Percentiles rank a stretch among this genome's conserved stretches.
These are phyloP conservation scores for Emmonsia crescens DNA, from an alignment of 2,329 filamentous ascomycete genomes.

Conservation along the genomic window DNA sequence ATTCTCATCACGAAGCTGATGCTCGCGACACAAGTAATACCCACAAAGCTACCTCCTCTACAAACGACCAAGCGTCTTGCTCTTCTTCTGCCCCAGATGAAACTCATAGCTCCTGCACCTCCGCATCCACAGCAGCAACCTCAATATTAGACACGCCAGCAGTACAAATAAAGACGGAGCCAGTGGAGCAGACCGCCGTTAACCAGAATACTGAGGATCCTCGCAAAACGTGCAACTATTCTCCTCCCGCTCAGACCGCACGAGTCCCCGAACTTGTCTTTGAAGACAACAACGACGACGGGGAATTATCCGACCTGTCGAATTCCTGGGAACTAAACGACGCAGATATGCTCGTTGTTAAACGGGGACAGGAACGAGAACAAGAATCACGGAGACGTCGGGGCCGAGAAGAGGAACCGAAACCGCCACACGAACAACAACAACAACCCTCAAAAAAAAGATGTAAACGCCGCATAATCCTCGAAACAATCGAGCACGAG, in stretches of 20 bases:
- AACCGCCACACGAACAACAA: background rate
- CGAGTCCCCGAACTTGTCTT: constrained; percentile 19
- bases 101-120: background rate
- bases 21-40: background rate
- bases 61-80: constrained; percentile 7
- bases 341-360: constrained; percentile 13
- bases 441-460: constrained; percentile 13
- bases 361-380: constrained; percentile 6
- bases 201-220: background rate
- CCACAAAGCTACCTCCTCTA: background rate
- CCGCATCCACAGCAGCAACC: constrained; percentile 1
- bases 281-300: constrained; percentile 12
- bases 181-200: background rate
- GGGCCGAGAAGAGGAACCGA: background rate
- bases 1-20: background rate
- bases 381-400: background rate
- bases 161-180: background rate
- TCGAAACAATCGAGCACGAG: constrained; percentile 31
- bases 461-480: constrained; percentile 17
- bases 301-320: constrained; percentile 19
- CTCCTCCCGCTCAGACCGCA: constrained; percentile 10
- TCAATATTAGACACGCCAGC: background rate
- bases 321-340: constrained; percentile 22
- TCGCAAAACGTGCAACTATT: background rate
- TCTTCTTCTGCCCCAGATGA: background rate